phyloP scores from a whole-genome alignment of 208 protist genomes.

The Trypanosoma scelopori region DNA sequence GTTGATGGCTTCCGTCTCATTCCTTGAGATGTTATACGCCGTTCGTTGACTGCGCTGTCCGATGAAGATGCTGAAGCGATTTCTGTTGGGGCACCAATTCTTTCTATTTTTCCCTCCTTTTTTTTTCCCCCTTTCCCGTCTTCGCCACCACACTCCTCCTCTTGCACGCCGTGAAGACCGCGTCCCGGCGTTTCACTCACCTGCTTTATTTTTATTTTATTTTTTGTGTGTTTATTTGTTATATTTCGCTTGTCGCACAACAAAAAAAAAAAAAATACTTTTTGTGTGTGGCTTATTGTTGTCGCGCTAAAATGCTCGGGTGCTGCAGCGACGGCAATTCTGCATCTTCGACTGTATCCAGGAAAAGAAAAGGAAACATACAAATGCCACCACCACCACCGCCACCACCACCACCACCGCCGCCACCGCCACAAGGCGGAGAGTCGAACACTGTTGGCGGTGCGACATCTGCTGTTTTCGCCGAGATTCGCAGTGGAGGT shows the following conservation, averaged over 20 bases:
- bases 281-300: background rate
- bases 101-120: background rate
- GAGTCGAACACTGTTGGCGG: slow-evolving; percentile 32
- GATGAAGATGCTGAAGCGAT: too few relatives aligned
- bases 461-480: slow-evolving; percentile 60
- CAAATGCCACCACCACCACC: slow-evolving; percentile 35
- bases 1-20: background rate
- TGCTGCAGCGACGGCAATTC: background rate
- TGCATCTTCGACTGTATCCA: background rate
- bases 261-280: too few relatives aligned
- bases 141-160: too few relatives aligned
- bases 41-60: too few relatives aligned
- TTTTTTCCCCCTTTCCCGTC: background rate
- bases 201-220: slow-evolving; percentile 1
- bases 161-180: background rate
- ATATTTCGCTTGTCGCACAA: background rate
- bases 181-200: background rate
- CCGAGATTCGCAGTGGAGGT: slow-evolving; percentile 66
- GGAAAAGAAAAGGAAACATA: background rate
- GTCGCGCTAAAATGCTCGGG: background rate
- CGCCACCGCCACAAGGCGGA: slow-evolving; percentile 7
- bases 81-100: too few relatives aligned
- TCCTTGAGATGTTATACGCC: background rate
- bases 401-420: slow-evolving; percentile 41
- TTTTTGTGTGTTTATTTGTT: background rate